Conservation (phyloP, 768 basidiomycete genomes). For the Russula vinacea region DNA sequence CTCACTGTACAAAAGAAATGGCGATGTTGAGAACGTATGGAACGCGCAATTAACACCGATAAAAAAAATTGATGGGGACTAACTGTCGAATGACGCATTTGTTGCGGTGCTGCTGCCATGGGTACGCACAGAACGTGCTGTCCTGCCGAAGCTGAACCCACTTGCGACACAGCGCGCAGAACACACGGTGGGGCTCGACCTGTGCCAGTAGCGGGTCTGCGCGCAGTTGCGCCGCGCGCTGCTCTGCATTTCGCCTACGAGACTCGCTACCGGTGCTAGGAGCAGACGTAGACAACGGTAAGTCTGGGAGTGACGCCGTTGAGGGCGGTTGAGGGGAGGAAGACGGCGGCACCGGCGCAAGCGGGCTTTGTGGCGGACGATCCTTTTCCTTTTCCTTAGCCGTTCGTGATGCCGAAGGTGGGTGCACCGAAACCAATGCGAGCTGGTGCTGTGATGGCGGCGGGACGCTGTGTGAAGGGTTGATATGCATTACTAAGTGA, state of each 20-base stretch:
- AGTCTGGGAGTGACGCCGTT: conserved; percentile 1
- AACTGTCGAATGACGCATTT: conserved; percentile 75
- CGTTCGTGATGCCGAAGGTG: conserved; percentile 22
- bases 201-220: conserved; percentile 61
- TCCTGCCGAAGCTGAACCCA: conserved; percentile 84
- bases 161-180: conserved; percentile 71
- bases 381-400: conserved; percentile 28
- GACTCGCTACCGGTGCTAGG: conserved; percentile 47
- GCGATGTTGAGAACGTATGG: conserved; percentile 4
- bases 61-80: conserved; percentile 34
- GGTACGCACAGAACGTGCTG: conserved; percentile 74
- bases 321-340: conserved; percentile 9
- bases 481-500: neutral
- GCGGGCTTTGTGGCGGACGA: conserved; percentile 1
- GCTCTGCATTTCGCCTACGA: conserved; percentile 72
- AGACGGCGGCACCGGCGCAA: neutral
- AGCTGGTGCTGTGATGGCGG: conserved; percentile 38
- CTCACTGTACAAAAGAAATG: conserved; percentile 28
- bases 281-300: conserved; percentile 9
- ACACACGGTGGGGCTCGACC: conserved; percentile 65
- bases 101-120: conserved; percentile 73
- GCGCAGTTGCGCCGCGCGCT: conserved; percentile 67
- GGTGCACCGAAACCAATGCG: conserved; percentile 35
- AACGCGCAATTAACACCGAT: conserved; percentile 3
- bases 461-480: conserved; percentile 31